Evolutionary conservation across 2,329 filamentous ascomycete species (phyloP), one percentile per base, ranked within the genome.

Genomic region (Colletotrichum trifolii): DNA sequence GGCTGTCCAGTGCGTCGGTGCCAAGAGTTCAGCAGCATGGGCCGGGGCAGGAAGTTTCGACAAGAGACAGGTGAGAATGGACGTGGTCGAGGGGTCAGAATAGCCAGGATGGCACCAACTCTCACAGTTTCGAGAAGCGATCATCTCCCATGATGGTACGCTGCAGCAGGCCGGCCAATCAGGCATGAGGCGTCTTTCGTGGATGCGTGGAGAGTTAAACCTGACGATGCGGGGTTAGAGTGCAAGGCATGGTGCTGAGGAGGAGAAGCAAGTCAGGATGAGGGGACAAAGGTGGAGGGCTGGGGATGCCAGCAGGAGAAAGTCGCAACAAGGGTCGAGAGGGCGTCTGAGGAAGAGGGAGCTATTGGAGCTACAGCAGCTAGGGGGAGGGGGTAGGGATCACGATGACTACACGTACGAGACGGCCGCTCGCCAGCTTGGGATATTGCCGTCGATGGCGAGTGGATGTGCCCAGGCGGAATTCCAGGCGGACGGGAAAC

Each of bases 201-300:
- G 63, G 58, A 63, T 66, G 58, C 63, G 63, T 66, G 58, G 63
- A 53, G 63, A 66, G 53, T 17, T 46, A 40, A 50, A 65, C 45
- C 15, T 43, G 57, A 61, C 57, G 57, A 61, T 61, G 62, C 62
- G 62, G 62, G 57, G 62, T 61, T 40, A 53, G 40, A 47, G 62
- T 50, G 33, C n/a, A 11, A 15, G 42, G 35, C 35, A 12, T 42
- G 45, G 40, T 39, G 56, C 45, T 39, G 39, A 64, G 49, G 46
- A 45, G 11, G 7, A 43, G 39, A 39, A 39, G 43, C 35, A 15
- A 15, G 57, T 60, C 55, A 38, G 46, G 46, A 42, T 54, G 60
- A 35, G 60, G 55, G 43, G 17, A 43, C 48, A 36, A 42, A 35
- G 54, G 46, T 36, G 43, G 48, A 64, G 43, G 40, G 54, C 25